Conservation (phyloP, 108 stramenopile species). For the Nannochloropsis gaditana region DNA sequence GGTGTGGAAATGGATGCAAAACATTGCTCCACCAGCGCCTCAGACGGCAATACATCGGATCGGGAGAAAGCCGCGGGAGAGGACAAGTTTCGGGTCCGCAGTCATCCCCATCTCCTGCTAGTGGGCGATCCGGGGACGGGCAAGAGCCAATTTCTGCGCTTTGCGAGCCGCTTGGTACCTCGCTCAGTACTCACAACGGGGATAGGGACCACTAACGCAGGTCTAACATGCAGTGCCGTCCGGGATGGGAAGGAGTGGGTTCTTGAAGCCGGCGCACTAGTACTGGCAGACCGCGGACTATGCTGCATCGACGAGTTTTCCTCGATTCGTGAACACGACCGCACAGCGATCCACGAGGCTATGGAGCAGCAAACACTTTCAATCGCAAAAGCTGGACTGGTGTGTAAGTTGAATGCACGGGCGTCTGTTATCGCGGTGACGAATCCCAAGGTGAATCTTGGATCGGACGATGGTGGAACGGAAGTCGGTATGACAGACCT, state of each 20-base stretch:
- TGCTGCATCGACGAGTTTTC: conserved; percentile 92
- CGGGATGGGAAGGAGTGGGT: conserved; percentile 82
- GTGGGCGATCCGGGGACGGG: conserved; percentile 61
- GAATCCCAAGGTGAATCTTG: conserved; percentile 68
- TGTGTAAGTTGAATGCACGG: conserved; percentile 85
- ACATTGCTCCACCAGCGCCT: background rate
- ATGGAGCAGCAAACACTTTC: conserved; percentile 97
- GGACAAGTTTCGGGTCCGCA: conserved; percentile 23
- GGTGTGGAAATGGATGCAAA: conserved; percentile 51
- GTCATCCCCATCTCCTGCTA: background rate
- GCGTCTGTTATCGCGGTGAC: conserved; percentile 87
- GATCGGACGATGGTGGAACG: conserved; percentile 35
- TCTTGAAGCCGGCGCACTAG: conserved; percentile 94
- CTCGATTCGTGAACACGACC: conserved; percentile 53
- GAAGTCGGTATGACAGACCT: conserved; percentile 56
- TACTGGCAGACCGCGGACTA: conserved; percentile 87
- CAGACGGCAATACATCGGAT: conserved; percentile 37
- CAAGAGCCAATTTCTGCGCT: conserved; percentile 85
- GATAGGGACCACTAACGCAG: conserved; percentile 91
- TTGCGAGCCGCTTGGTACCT: conserved; percentile 79
- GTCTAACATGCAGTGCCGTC: conserved; percentile 95
- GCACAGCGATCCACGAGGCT: conserved; percentile 91
- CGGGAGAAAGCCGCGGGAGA: background rate
- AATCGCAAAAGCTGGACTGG: conserved; percentile 94
- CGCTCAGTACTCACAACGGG: conserved; percentile 92